These are phyloP conservation scores for Leccinellum albellum DNA, from an alignment of 768 basidiomycete genomes.

Conservation along the genomic window DNA sequence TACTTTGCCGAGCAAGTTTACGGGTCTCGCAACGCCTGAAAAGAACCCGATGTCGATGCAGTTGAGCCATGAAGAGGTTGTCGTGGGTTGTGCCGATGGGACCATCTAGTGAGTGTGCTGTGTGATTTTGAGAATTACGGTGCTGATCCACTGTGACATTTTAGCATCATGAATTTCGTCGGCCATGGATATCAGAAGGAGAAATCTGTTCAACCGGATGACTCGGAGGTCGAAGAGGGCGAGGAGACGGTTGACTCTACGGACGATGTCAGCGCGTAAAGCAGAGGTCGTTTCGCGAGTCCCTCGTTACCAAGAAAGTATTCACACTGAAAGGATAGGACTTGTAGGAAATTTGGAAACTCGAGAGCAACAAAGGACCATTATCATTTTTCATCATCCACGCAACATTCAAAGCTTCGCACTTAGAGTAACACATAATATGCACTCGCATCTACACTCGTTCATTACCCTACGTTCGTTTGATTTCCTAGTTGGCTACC, in stretches of 20 bases:
- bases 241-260: slow-evolving; percentile 10
- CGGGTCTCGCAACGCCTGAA: slow-evolving; percentile 79
- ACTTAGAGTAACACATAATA: too few species aligned
- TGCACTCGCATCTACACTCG: slow-evolving; percentile 1
- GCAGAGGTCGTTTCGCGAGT: not conserved
- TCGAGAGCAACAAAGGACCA: slow-evolving; percentile 4
- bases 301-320: not conserved
- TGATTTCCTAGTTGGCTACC: slow-evolving; percentile 3
- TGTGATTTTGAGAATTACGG: not conserved
- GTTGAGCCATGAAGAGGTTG: slow-evolving; percentile 85
- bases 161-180: slow-evolving; percentile 60
- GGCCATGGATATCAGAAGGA: slow-evolving; percentile 51
- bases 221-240: slow-evolving; percentile 2
- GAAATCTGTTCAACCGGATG: slow-evolving; percentile 3
- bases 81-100: slow-evolving; percentile 87
- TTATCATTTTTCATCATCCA: not conserved
- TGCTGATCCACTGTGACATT: slow-evolving; percentile 11
- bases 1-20: slow-evolving; percentile 61
- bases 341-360: not conserved
- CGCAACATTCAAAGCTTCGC: not conserved
- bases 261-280: slow-evolving; percentile 15
- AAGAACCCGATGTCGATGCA: slow-evolving; percentile 97
- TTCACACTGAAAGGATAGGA: too few species aligned
- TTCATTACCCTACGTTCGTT: slow-evolving; percentile 25
- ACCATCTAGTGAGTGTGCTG: slow-evolving; percentile 73